Base-by-base conservation (phyloP, 768 basidiomycete species). In the Termitomyces sp. region DNA sequence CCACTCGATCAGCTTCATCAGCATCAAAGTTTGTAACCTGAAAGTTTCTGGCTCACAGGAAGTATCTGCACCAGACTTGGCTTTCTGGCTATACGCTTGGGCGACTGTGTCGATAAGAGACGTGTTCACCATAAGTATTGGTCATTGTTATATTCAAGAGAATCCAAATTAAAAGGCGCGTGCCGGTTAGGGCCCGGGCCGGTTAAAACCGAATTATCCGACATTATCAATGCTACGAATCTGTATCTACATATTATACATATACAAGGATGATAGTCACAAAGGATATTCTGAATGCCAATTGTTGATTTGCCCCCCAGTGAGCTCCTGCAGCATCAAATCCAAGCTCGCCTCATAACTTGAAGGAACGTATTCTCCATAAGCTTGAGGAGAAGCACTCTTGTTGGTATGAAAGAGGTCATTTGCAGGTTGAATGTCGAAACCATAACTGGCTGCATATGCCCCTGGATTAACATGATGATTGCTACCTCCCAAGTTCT, bases 41-140 rank as follows among this genome's bases (percentile, higher is more conserved):
- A 26, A 10, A 13, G 12, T 4, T 27, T 22, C 5, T 24, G n/a
- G 36, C 58, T 59, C 31, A 57, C 61, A 16, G 9, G 48, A 7
- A 13, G 1, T 22, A 14, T 50, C 37, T 66, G 60, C 73, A 71
- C 27, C 52, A 5, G 18, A 55, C 29, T 46, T 46, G 6, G 61
- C 61, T 31, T 55, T 59, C 12, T 57, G 46, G 18, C 48, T 47
- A 27, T 59, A 62, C n/a, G 47, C 51, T 14, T 57, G 12, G 13
- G 32, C 46, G 18, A 62, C 61, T 26, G 56, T 52, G 14, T 47
- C 24, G 13, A 55, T 29, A 31, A 59, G 39, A 27, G 56, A 27
- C 22, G 18, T 52, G 9, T 41, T 8, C 7, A 20, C 14, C 8
- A 37, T 26, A 7, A 46, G 32, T n/a, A 14, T 43, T 53, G 0